phyloP scores from a whole-genome alignment of 495 filamentous ascomycete genomes.

The Talaromyces thailandensis region DNA sequence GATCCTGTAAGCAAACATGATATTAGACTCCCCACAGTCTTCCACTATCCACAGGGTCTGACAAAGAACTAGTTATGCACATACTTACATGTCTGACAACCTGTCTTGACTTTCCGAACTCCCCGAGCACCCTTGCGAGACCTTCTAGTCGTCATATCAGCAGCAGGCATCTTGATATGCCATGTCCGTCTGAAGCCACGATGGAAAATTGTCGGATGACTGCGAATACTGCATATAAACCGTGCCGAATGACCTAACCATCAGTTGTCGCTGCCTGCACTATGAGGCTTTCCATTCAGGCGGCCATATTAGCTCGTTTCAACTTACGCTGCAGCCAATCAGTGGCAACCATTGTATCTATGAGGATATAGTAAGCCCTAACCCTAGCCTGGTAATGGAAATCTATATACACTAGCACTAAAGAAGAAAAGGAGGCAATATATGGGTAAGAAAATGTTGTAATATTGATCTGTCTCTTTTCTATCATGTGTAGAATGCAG shows the following conservation, averaged over 20 bases:
- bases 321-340: not conserved
- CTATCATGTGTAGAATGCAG: too few relatives aligned
- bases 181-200: not conserved
- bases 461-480: too few relatives aligned
- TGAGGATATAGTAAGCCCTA: too few relatives aligned
- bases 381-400: too few relatives aligned
- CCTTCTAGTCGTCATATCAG: not conserved
- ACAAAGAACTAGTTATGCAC: too few relatives aligned
- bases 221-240: not conserved
- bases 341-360: not conserved
- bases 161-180: not conserved
- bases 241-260: not conserved
- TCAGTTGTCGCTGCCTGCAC: not conserved
- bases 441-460: too few relatives aligned
- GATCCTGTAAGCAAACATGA: not conserved
- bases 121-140: not conserved
- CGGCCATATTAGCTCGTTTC: not conserved
- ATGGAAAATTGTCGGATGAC: not conserved
- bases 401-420: too few relatives aligned
- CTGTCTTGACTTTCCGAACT: slow-evolving; percentile 6
- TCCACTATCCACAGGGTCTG: too few relatives aligned
- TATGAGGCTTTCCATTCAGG: too few relatives aligned
- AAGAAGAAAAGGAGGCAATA: too few relatives aligned
- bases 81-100: slow-evolving; percentile 9
- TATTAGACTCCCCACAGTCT: too few relatives aligned